phyloP scores from a whole-genome alignment of 495 filamentous ascomycete genomes.

The Ascobolus immersus region DNA sequence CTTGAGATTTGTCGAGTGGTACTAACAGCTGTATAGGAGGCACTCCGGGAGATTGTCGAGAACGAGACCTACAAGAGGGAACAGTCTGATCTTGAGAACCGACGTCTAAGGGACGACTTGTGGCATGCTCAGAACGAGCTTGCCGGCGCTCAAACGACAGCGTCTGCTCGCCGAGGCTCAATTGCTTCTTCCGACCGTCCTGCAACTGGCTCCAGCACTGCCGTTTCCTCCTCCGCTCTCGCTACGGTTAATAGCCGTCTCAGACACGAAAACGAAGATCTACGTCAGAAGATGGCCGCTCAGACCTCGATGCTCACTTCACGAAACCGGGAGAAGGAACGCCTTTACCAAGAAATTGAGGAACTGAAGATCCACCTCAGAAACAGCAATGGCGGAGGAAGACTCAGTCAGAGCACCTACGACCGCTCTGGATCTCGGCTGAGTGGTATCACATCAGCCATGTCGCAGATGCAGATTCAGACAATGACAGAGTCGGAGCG shows the following conservation, averaged over 20 bases:
- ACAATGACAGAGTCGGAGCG: constrained; percentile 53
- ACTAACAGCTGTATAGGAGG: constrained; percentile 11
- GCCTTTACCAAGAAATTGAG: constrained; percentile 88
- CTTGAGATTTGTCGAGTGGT: background rate
- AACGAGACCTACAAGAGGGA: constrained; percentile 74
- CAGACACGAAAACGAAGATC: constrained; percentile 73
- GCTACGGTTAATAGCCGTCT: constrained; percentile 44
- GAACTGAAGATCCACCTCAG: constrained; percentile 72
- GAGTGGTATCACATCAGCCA: constrained; percentile 36
- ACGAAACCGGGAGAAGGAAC: constrained; percentile 78
- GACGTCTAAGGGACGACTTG: constrained; percentile 60
- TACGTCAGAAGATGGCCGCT: constrained; percentile 74
- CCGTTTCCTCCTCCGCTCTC: too few species aligned
- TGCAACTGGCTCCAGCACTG: constrained; percentile 14
- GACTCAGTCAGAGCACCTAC: too few species aligned
- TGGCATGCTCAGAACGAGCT: constrained; percentile 42
- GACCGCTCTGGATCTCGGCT: constrained; percentile 78
- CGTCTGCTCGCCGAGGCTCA: constrained; percentile 10
- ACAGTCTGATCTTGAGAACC: constrained; percentile 71
- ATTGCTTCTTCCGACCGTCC: constrained; percentile 32
- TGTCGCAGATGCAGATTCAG: constrained; percentile 45
- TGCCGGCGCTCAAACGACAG: constrained; percentile 17
- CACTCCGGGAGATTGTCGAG: constrained; percentile 49
- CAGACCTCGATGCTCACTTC: constrained; percentile 97
- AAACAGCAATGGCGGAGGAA: constrained; percentile 22